Percentiles rank a stretch among this genome's conserved stretches.
These are phyloP conservation scores for Santalum album DNA, from an alignment of 164 flowering plant genomes.

Conservation along the genomic window DNA sequence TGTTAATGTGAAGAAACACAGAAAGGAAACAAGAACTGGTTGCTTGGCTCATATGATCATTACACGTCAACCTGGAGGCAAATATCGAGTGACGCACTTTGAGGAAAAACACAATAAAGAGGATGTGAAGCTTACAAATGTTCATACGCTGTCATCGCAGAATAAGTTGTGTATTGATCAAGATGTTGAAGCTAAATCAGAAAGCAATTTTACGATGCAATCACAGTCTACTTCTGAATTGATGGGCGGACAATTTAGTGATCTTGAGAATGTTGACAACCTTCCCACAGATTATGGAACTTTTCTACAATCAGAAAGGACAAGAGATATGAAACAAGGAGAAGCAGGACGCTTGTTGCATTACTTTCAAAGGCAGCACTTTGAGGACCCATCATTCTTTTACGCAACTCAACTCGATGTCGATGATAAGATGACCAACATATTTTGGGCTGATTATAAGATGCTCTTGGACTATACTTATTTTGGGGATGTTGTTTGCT, in stretches of 20 bases:
- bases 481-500: constrained; percentile 24
- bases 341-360: constrained; percentile 16
- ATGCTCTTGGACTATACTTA: constrained; percentile 16
- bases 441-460: constrained; percentile 24
- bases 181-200: constrained; percentile 12
- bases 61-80: constrained; percentile 27
- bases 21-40: constrained; percentile 34
- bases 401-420: constrained; percentile 15
- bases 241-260: constrained; percentile 14
- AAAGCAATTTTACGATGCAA: constrained; percentile 6
- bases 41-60: constrained; percentile 36
- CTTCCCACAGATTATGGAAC: constrained; percentile 11
- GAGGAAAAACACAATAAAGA: constrained; percentile 31
- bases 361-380: constrained; percentile 13
- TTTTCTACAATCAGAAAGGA: constrained; percentile 16
- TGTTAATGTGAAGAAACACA: constrained; percentile 12
- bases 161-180: constrained; percentile 7
- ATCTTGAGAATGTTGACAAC: constrained; percentile 17
- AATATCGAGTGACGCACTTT: constrained; percentile 22
- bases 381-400: constrained; percentile 14
- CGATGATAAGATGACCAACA: constrained; percentile 17
- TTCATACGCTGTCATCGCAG: constrained; percentile 11
- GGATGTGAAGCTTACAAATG: constrained; percentile 7
- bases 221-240: constrained; percentile 10
- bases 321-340: constrained; percentile 23